Percentiles rank a stretch among this genome's conserved stretches.
phyloP scores from a whole-genome alignment of 225 moss, liverwort and hornwort genomes.

The Pseudoscleropodium purum region DNA sequence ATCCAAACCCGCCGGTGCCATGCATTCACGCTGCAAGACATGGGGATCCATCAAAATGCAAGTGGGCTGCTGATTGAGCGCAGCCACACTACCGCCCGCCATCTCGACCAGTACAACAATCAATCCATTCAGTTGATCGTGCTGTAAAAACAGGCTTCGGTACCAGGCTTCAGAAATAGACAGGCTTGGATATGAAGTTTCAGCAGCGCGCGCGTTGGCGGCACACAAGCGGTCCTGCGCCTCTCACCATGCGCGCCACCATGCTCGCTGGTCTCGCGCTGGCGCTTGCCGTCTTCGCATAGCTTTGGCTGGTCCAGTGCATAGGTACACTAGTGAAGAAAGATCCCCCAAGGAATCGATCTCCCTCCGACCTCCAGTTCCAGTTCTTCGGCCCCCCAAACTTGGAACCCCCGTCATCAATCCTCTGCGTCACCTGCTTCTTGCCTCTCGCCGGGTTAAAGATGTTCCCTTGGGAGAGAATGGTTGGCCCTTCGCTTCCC shows the following conservation, averaged over 20 bases:
- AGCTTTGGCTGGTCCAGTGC: background rate
- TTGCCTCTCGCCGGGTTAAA: background rate
- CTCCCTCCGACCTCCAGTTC: conserved; percentile 23
- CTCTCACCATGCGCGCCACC: background rate
- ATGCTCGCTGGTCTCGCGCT: background rate
- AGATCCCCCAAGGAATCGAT: background rate
- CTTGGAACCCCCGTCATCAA: background rate
- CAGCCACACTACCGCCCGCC: background rate
- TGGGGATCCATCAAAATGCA: background rate
- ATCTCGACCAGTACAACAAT: background rate
- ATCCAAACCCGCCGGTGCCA: background rate
- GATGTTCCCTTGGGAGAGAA: background rate
- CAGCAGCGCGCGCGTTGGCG: background rate
- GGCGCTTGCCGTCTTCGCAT: conserved; percentile 3
- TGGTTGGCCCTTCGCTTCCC: background rate
- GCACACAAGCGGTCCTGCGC: conserved; percentile 7
- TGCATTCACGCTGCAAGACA: background rate
- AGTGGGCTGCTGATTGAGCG: background rate
- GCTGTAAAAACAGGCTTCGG: background rate
- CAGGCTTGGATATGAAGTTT: background rate
- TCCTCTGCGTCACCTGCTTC: conserved; percentile 19
- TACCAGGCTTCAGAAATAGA: background rate
- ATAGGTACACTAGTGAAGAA: background rate
- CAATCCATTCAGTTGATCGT: background rate
- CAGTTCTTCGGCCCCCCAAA: background rate